Evolutionary conservation across 2,329 filamentous ascomycete species (phyloP), one percentile per base, ranked within the genome.

Genomic region (Beauveria asiatica): DNA sequence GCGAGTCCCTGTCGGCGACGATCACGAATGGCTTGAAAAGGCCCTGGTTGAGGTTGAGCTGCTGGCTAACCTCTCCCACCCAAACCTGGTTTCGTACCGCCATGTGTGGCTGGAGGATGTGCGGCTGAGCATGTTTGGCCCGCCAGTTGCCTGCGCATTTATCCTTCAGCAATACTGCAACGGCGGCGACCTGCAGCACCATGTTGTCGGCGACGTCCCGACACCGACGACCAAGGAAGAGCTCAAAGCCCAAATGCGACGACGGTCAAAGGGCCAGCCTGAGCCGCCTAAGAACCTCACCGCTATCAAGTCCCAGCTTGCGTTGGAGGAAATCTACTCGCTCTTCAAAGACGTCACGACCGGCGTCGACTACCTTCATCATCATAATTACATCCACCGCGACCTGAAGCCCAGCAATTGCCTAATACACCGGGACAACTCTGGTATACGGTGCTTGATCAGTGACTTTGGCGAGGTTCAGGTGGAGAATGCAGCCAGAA

Each of bases 131-230:
- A 87, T 84, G 1, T 99, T 99, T 71, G 89, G 92, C 0, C 94
- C 95, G 0, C 91, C 85, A 59, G 92, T 99, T 1, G 92, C 92
- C 11, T 97, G 93, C 68, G 92, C 93, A 5, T 99, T 96, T 71
- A 99, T 99, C 61, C 80, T 99, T 8, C 94, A 99, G 70, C 92
- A 99, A 70, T 99, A 96, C 68, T 99, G 95, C 76, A 97, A 99
- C 70, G 82, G 87, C 1, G 94, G 94, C 17, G 94, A 99, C 70
- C 79, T 99, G 19, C 87, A 96, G 62, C 86, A 88, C 64, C 95
- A 96, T 70, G 85, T 99, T 17, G 78, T 92, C n/a, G 86, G 88
- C 7, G 82, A 86, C 6, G 75, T 77, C 25, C 79, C 84, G 0
- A 82, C 83, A 55, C 80, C 84, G 53, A 79, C 80, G 0, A 91